These are phyloP conservation scores for Mesembryanthemum crystallinum DNA, from an alignment of 148 eudicot species.

Conservation along the genomic window DNA sequence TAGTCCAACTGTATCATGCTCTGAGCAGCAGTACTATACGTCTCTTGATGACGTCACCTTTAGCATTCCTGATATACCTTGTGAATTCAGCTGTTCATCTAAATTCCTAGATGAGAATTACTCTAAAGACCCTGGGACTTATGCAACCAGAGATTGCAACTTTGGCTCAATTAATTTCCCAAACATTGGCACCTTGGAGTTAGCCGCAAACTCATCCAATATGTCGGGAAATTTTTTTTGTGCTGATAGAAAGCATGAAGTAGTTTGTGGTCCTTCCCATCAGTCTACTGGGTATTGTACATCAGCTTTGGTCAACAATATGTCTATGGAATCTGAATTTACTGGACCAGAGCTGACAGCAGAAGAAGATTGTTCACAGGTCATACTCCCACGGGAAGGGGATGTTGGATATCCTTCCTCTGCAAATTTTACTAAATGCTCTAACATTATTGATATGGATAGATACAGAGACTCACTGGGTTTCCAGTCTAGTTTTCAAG, in stretches of 20 bases:
- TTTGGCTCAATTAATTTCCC: conserved; percentile 41
- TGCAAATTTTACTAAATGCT: conserved; percentile 28
- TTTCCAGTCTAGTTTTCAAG: conserved; percentile 40
- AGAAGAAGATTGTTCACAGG: conserved; percentile 35
- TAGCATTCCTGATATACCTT: conserved; percentile 47
- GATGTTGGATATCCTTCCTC: conserved; percentile 24
- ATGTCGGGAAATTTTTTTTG: conserved; percentile 34
- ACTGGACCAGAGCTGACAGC: conserved; percentile 18
- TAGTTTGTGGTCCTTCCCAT: conserved; percentile 30
- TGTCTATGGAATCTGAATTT: conserved; percentile 27
- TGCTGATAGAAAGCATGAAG: conserved; percentile 34
- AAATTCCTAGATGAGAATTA: conserved; percentile 37
- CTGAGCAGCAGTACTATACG: conserved; percentile 41
- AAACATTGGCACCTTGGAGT: conserved; percentile 37
- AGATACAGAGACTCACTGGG: conserved; percentile 37
- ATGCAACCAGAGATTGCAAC: conserved; percentile 37
- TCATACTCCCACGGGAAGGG: conserved; percentile 28
- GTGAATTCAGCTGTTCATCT: conserved; percentile 45
- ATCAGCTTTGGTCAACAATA: conserved; percentile 15
- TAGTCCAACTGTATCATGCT: conserved; percentile 39
- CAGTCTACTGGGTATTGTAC: conserved; percentile 24
- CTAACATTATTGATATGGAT: conserved; percentile 30
- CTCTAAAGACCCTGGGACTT: conserved; percentile 38
- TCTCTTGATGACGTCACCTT: conserved; percentile 41
- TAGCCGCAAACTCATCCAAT: conserved; percentile 46